Base-by-base conservation (phyloP, 2,329 filamentous ascomycete species). In the Beauveria sp. region DNA sequence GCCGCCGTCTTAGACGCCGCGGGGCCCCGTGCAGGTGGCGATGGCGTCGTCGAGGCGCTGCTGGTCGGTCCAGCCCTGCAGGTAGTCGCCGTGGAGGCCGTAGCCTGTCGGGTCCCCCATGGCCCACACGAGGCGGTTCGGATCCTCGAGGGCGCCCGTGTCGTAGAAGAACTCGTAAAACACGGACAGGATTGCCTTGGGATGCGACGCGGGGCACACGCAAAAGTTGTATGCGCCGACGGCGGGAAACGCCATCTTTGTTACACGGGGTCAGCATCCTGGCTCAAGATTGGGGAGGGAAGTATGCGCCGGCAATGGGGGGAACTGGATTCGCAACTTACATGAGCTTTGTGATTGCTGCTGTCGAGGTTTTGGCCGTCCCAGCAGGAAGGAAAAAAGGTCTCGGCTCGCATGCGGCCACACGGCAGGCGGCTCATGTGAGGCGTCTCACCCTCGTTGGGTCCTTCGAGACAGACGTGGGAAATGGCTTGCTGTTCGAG, bases 371-470 rank as follows among this genome's bases (percentile, higher is more conserved):
- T 78, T 47, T 74, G 73, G 42, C 85, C 85, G 63, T 88, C 78
- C 85, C 85, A 87, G 75, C 85, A 87, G 4, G 79, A 79, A 1
- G 83, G 84, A 69, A 86, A 86, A 68, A 79, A 80, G n/a, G 85
- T 74, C 67, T 86, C 79, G n/a, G 79, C 75, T 43, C 82, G 78
- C 20, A 79, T 74, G 46, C 83, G 78, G 42, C 77, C 70, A 67
- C 85, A 87, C 62, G 77, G 76, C 64, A 77, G 76, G 1, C 84
- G 85, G 47, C 30, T 51, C 46, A 89, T 77, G 8, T 74, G 72
- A n/a, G 75, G 74, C 2, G 76, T 80, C 55, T 85, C 79, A 43
- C 73, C 72, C 40, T 28, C 14, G 45, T 57, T 57, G 16, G 70
- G 70, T 16, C 70, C 72, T 53, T 77, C 77, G 16, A 87, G 75